phyloP scores from a whole-genome alignment of 2,329 filamentous ascomycete genomes.

The Ophiosphaerella narmari region DNA sequence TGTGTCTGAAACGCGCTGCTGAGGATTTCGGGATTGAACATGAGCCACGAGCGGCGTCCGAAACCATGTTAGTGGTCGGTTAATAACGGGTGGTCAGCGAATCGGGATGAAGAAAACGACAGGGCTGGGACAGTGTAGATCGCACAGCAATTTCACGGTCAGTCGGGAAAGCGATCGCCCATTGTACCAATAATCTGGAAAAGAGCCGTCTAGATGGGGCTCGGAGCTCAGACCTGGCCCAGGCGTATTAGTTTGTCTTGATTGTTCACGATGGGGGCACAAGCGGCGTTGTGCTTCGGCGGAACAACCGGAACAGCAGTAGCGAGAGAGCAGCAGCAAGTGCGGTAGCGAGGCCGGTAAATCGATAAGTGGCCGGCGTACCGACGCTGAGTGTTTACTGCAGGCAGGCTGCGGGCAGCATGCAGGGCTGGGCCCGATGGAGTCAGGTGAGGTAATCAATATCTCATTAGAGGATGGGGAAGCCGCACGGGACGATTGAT shows the following conservation, averaged over 20 bases:
- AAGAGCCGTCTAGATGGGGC: neutral
- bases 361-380: neutral
- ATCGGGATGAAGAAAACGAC: slow-evolving; percentile 8
- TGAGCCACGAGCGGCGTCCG: neutral
- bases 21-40: neutral
- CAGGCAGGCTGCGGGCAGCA: neutral
- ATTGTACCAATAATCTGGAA: slow-evolving; percentile 8
- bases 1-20: slow-evolving; percentile 1
- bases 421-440: neutral
- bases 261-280: too few relatives aligned
- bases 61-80: neutral
- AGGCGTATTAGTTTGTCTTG: neutral
- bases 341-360: neutral
- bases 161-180: slow-evolving; percentile 19
- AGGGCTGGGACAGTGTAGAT: slow-evolving; percentile 25
- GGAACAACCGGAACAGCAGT: too few relatives aligned
- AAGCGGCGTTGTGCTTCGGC: too few relatives aligned
- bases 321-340: too few relatives aligned
- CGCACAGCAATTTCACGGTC: slow-evolving; percentile 26
- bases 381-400: slow-evolving; percentile 4
- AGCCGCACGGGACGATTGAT: slow-evolving; percentile 13
- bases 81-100: slow-evolving; percentile 2
- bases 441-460: slow-evolving; percentile 3
- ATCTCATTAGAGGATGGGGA: slow-evolving; percentile 3
- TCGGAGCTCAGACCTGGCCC: neutral